Conservation (phyloP, 2,329 filamentous ascomycete species). For the Orbilia oligospora region DNA sequence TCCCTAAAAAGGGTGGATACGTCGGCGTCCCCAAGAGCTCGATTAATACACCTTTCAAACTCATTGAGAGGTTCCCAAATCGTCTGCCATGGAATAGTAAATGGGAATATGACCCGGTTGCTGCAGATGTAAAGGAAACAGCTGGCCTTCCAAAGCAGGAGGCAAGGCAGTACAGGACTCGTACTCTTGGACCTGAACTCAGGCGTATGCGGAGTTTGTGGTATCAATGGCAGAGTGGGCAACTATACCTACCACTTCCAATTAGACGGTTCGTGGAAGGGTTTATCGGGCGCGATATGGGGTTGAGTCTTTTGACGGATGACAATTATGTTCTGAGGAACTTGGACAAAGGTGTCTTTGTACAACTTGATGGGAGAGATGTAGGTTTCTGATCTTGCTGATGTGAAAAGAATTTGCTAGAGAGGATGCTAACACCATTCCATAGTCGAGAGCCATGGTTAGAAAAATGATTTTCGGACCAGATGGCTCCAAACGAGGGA, state of each 20-base stretch:
- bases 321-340: conserved; percentile 50
- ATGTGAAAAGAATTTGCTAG: not conserved
- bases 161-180: conserved; percentile 16
- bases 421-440: not conserved
- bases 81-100: conserved; percentile 33
- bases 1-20: not conserved
- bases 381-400: conserved; percentile 3
- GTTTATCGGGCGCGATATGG: conserved; percentile 8
- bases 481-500: conserved; percentile 34
- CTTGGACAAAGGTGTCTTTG: conserved; percentile 43
- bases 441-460: conserved; percentile 26
- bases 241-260: conserved; percentile 29
- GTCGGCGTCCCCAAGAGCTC: not conserved
- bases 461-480: conserved; percentile 40
- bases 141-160: not conserved
- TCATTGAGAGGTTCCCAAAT: conserved; percentile 21
- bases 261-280: conserved; percentile 44
- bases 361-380: conserved; percentile 30
- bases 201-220: conserved; percentile 47
- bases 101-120: conserved; percentile 30
- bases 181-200: conserved; percentile 14
- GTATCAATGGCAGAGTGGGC: conserved; percentile 35
- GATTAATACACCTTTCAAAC: conserved; percentile 44
- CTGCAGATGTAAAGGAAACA: conserved; percentile 1
- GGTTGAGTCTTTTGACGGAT: conserved; percentile 33